Base-by-base conservation (phyloP, 495 filamentous ascomycete species). In the Staphylotrichum tortipilum region DNA sequence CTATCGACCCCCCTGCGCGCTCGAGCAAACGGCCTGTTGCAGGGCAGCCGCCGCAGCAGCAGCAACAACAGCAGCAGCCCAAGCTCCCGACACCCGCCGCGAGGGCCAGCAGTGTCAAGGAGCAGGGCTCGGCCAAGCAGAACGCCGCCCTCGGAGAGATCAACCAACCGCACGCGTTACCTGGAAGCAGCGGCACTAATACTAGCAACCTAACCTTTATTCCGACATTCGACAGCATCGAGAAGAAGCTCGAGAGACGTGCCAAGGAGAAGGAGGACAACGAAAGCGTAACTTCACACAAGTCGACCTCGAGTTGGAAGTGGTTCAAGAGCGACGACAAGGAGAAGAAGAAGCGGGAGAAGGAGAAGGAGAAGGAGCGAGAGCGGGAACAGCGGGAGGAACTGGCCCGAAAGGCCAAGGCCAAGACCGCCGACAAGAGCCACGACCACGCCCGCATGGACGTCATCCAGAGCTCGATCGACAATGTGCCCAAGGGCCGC, bases 271-370 rank as follows among this genome's bases (percentile, higher is more conserved):
- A 71, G 23, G 65, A 67, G 11, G 72, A 74, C 26, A 68, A 72
- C 23, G 71, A 70, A 7, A 63, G 65, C 38, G 57, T 65, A 4
- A 40, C 51, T 11, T 65, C 70, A 4, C 74, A 82, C 49, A 95
- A 95, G 65, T 85, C 86, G n/a, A 88, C 85, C 54, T 89, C 85
- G 77, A 83, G 86, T 48, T 94, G 89, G 88, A 71, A 70, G 18
- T 75, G 71, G 70, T 72, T 75, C 61, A 75, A 73, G 57, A 68
- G 68, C 33, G 66, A 68, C 19, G 66, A 68, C 24, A 71, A 73
- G 47, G 64, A 67, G 9, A 68, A 70, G 57, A 62, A 70, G 52
- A 54, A 70, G 53, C 65, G 53, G 60, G 71, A 59, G 47, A 85
- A 80, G 50, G 71, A 76, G 11, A 85, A 69, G 57, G 85, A 90